A percentile compares a stretch with the other conserved stretches of the same genome.
Conservation (phyloP, 2,329 filamentous ascomycete species). For the Zymoseptoria tritici region DNA sequence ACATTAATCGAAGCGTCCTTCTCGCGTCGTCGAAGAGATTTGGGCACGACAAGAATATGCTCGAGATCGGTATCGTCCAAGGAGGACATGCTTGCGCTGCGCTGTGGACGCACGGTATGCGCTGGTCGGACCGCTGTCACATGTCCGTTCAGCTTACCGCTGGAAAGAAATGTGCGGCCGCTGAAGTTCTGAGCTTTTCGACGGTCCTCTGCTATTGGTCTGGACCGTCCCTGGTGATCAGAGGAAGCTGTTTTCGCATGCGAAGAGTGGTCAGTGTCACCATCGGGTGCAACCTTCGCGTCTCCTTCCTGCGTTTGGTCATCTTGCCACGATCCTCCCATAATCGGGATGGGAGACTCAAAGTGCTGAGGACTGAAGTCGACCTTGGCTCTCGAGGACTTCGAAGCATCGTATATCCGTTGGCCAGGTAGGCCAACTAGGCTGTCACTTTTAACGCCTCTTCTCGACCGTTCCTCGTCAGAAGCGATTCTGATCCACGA, state of each 20-base stretch:
- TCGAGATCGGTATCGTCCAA: neutral
- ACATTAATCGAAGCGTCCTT: conserved; percentile 1
- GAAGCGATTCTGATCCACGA: conserved; percentile 6
- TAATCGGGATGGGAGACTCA: neutral
- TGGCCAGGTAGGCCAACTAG: conserved; percentile 6
- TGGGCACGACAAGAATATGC: neutral
- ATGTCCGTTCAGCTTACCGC: neutral
- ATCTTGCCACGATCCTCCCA: neutral
- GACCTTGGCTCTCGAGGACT: neutral
- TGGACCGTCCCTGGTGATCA: neutral
- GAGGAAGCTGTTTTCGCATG: neutral
- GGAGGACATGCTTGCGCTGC: neutral
- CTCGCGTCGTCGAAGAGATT: neutral
- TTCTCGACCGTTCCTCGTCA: neutral
- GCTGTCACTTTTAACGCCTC: neutral
- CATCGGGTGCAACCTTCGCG: neutral
- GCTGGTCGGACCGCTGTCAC: neutral
- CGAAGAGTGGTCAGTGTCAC: neutral
- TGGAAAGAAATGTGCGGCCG: neutral
- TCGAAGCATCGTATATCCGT: neutral
- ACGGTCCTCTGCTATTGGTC: neutral
- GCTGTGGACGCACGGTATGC: neutral
- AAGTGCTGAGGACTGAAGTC: neutral
- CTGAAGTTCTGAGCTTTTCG: neutral
- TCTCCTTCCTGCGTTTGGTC: neutral